Evolutionary conservation across 345 rosid species (phyloP).

Genomic region (Gynandropsis gynandra): DNA sequence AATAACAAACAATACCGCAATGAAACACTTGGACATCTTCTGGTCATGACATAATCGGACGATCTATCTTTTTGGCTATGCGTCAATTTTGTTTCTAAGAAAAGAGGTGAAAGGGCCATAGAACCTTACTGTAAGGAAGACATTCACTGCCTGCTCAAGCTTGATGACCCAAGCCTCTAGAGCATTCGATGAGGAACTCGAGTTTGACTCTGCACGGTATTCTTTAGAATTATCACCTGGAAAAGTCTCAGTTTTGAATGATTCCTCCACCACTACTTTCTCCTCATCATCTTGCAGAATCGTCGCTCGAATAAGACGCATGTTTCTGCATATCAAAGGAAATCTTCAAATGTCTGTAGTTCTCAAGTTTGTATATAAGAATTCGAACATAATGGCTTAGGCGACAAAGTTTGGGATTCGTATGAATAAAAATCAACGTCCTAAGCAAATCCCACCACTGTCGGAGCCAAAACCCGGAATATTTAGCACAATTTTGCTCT

Average conservation of each 20-base stretch:
- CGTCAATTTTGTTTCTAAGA: background rate
- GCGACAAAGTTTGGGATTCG: no score
- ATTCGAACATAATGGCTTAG: no score
- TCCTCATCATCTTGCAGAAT: constrained; percentile 65
- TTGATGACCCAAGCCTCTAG: constrained; percentile 53
- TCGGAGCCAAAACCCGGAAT: no score
- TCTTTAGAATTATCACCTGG: constrained; percentile 24
- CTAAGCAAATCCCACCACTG: no score
- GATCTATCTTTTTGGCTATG: background rate
- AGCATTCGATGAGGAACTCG: constrained; percentile 31
- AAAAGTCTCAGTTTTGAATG: constrained; percentile 43
- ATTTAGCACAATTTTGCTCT: no score
- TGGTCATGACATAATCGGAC: background rate
- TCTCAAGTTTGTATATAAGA: no score
- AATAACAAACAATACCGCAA: constrained; percentile 15
- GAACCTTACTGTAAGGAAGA: constrained; percentile 65
- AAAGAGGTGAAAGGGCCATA: background rate
- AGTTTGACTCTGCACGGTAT: constrained; percentile 21
- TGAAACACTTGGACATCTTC: background rate
- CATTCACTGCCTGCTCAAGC: constrained; percentile 67
- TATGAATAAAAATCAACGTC: no score
- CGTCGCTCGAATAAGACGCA: constrained; percentile 40
- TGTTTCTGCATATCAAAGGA: constrained; percentile 29
- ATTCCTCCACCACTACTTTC: constrained; percentile 59
- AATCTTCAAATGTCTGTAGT: background rate